phyloP scores from a whole-genome alignment of 306 rosid genomes.

The Ormosia emarginata region DNA sequence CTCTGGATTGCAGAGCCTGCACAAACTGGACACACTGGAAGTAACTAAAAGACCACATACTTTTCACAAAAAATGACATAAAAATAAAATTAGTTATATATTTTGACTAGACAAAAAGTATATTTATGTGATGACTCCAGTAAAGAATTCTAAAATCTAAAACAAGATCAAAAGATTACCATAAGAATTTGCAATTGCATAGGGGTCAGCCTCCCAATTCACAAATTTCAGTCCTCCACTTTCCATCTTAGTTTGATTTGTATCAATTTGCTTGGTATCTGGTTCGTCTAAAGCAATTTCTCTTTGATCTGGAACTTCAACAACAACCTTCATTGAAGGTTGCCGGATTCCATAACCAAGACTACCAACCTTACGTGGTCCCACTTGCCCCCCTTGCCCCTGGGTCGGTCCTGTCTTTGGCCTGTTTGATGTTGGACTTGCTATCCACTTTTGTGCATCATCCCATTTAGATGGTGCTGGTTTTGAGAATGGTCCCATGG shows the following conservation, averaged over 20 bases:
- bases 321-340: slow-evolving; percentile 65
- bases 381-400: slow-evolving; percentile 55
- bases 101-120: slow-evolving; percentile 1
- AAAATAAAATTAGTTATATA: not conserved
- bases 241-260: slow-evolving; percentile 64
- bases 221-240: slow-evolving; percentile 57
- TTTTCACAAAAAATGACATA: not conserved
- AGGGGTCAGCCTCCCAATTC: slow-evolving; percentile 70
- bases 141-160: slow-evolving; percentile 38
- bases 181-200: slow-evolving; percentile 59
- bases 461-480: slow-evolving; percentile 98
- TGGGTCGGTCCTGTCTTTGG: slow-evolving; percentile 63
- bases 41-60: not conserved
- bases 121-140: slow-evolving; percentile 42
- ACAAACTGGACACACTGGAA: not conserved
- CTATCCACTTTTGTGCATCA: slow-evolving; percentile 98
- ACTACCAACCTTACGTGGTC: slow-evolving; percentile 46
- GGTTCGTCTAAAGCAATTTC: slow-evolving; percentile 67
- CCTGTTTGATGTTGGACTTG: slow-evolving; percentile 76
- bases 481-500: slow-evolving; percentile 74
- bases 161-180: slow-evolving; percentile 56
- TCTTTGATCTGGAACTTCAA: slow-evolving; percentile 74
- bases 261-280: slow-evolving; percentile 83
- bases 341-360: slow-evolving; percentile 63
- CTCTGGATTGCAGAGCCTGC: not conserved